Evolutionary conservation across 441 rosid species (phyloP).

Genomic region (Capsella rubella): DNA sequence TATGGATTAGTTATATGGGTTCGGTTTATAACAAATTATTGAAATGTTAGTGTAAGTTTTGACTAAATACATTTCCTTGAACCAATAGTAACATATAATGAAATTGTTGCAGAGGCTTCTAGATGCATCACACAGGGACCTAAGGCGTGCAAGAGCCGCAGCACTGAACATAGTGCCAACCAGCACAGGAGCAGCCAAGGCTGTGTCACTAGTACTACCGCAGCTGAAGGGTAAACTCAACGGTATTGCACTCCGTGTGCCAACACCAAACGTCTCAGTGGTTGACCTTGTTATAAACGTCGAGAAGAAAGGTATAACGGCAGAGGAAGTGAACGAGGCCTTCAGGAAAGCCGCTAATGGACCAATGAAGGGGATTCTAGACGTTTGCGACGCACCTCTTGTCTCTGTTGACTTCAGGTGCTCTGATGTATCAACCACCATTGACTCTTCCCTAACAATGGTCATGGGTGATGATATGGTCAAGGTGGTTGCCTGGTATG

Average conservation of each 20-base stretch:
- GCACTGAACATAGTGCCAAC: conserved; percentile 98
- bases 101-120: conserved; percentile 73
- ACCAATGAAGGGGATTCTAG: conserved; percentile 85
- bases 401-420: conserved; percentile 95
- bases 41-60: not conserved
- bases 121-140: conserved; percentile 97
- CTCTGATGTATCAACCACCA: conserved; percentile 88
- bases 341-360: conserved; percentile 93
- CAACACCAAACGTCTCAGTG: conserved; percentile 96
- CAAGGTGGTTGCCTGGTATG: conserved; percentile 98
- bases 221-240: conserved; percentile 98
- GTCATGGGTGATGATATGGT: conserved; percentile 99
- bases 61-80: not conserved
- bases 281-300: conserved; percentile 93
- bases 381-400: conserved; percentile 84
- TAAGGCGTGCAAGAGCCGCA: conserved; percentile 99
- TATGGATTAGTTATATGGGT: not conserved
- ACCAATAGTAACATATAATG: conserved; percentile 2
- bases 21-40: conserved; percentile 1
- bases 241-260: conserved; percentile 96
- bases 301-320: conserved; percentile 78
- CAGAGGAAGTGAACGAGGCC: conserved; percentile 91
- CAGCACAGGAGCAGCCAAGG: conserved; percentile 99
- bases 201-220: conserved; percentile 91
- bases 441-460: conserved; percentile 96